Evolutionary conservation across 2,329 filamentous ascomycete species (phyloP).

Genomic region (Albophoma yamanashiensis): DNA sequence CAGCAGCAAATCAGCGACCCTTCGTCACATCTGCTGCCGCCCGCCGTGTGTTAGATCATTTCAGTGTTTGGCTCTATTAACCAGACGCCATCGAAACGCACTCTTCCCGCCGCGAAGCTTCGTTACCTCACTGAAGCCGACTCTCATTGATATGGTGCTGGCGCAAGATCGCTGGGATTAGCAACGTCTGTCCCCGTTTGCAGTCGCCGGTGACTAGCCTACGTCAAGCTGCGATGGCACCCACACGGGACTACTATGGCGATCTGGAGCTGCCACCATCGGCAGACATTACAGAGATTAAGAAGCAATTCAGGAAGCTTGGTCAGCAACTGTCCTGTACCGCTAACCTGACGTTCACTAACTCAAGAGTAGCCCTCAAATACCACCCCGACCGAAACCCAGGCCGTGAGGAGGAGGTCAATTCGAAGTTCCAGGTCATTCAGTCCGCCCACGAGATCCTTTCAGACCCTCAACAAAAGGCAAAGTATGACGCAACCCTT

Average conservation of each 20-base stretch:
- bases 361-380: conserved; percentile 51
- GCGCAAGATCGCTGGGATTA: neutral
- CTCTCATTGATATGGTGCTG: conserved; percentile 7
- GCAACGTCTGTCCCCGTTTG: neutral
- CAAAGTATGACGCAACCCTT: conserved; percentile 41
- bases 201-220: neutral
- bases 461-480: conserved; percentile 36
- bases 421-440: conserved; percentile 75
- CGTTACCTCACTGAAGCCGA: neutral
- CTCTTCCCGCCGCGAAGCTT: neutral
- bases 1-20: neutral
- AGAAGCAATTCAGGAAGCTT: conserved; percentile 77
- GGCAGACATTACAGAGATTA: conserved; percentile 65
- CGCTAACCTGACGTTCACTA: conserved; percentile 6
- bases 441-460: conserved; percentile 75
- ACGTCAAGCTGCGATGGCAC: conserved; percentile 17
- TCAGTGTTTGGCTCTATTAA: neutral
- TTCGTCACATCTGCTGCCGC: neutral
- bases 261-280: conserved; percentile 63
- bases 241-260: conserved; percentile 68
- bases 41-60: too few relatives aligned
- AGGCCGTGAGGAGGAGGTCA: conserved; percentile 68
- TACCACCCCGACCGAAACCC: conserved; percentile 87
- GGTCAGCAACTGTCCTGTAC: conserved; percentile 35
- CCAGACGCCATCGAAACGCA: neutral